Base-by-base conservation (phyloP, 768 basidiomycete genomes). In the Neoboletus brunneissimus region DNA sequence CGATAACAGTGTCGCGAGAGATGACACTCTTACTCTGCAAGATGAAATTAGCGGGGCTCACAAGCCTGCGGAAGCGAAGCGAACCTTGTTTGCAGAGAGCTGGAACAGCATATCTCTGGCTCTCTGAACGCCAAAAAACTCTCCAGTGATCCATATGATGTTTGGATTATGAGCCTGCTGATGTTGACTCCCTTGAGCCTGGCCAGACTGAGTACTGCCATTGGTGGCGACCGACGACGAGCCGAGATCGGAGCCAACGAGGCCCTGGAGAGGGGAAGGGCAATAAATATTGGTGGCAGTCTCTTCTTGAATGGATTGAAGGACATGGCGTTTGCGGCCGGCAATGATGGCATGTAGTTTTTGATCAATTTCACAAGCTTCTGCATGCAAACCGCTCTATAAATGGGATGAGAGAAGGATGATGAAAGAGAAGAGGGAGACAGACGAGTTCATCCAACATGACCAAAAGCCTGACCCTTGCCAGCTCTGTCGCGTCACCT, bases 261-360 rank as follows among this genome's bases (percentile, higher is more conserved):
- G 82, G 40, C 90, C 93, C 65, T 93, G 91, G 41, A 98, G 75
- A 37, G 93, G 89, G 1, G 92, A 91, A 27, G 96, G 95, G 60
- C 90, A 84, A 72, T 98, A 98, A 58, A 98, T 92, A 67, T 98
- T 98, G 51, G 96, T 98, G 0, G 88, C 95, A 0, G 96, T 98
- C 72, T 98, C 94, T 73, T 98, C 94, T 69, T 96, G 93, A 48
- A 99, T 96, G 9, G 88, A 80, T 72, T 98, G 96, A 35, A 99
- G 77, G 32, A 88, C 81, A 56, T 80, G 79, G 46, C 95, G 88
- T 73, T 96, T 96, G 56, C 92, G 85, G 38, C 91, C 92, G 20
- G 93, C 91, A 58, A 97, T 81, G 69, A 97, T 93, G 40, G 87
- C 83, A 71, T 97, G 95, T 2, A 98, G 75, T 68, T 96, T 95